Evolutionary conservation across 208 protist genomes (phyloP).

Genomic region (Entamoeba moshkovskii): DNA sequence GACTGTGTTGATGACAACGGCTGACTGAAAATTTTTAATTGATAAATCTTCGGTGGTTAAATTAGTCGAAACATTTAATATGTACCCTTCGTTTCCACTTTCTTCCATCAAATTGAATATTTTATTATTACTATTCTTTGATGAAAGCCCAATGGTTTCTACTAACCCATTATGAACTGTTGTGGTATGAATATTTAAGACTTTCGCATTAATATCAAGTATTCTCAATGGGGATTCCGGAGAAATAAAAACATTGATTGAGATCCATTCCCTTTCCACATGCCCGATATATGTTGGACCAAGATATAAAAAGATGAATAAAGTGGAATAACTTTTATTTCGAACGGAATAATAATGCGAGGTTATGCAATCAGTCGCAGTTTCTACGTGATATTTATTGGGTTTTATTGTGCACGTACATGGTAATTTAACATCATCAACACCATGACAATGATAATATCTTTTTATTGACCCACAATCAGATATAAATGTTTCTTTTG

Average conservation of each 20-base stretch:
- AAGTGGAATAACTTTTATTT: background rate
- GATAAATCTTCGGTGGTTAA: background rate
- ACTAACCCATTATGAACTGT: background rate
- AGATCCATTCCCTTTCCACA: background rate
- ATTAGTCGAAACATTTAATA: background rate
- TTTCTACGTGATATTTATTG: background rate
- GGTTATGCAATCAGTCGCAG: background rate
- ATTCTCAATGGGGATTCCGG: background rate
- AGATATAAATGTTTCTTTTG: background rate
- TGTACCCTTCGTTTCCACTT: background rate
- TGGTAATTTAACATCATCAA: background rate
- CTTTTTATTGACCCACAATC: background rate
- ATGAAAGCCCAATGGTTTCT: background rate
- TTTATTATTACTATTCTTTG: background rate
- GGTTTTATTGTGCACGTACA: background rate
- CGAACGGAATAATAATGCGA: background rate
- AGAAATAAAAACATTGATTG: background rate
- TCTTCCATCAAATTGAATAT: background rate
- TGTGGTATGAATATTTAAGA: background rate
- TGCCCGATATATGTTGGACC: background rate
- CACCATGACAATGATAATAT: background rate
- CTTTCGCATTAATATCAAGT: background rate
- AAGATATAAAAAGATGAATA: background rate
- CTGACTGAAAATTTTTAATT: background rate
- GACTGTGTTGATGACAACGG: background rate